Base-by-base conservation (phyloP, 2,329 filamentous ascomycete genomes). In the Elsinoe perseae region DNA sequence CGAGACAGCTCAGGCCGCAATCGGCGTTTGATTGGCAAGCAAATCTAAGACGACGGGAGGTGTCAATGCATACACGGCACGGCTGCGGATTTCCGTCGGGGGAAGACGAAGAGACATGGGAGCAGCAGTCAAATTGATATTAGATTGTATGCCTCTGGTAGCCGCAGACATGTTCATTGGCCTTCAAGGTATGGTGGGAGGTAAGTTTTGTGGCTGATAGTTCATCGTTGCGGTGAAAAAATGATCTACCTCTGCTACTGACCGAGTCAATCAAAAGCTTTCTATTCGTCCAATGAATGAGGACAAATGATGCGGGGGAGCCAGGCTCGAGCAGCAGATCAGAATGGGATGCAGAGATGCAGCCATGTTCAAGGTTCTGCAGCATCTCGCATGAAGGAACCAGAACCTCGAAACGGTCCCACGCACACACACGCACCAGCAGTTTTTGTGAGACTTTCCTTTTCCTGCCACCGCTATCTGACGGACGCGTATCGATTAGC, bases 41-140 rank as follows among this genome's bases (percentile, higher is more conserved):
- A 28, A 50, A 18, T 16, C 23, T 18, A 44, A 21, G 27, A 32
- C 23, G 16, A n/a, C n/a, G n/a, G n/a, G n/a, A 50, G 27, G 16
- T 32, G 44, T 50, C 44, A 52, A 20, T 52, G 48, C 48, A 36
- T 14, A 32, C 48, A 38, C 48, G 48, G 48, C 48, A 52, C 48
- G 48, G 28, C 30, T 52, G 32, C 48, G 30, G 48, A 32, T 34
- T 52, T 4, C 48, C 48, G 48, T 36, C 28, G 48, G 18, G 48
- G 48, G 48, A 14, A 25, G 38, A 30, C 28, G 32, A 32, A 28
- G 48, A 32, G 25, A 21, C 28, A 36, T 52, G 48, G 20, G 25
- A 32, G 25, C 14, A 14, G 44, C 18, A 10, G 27, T 43, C 38
- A 8, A 3, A 18, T 43, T 12, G 16, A 20, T n/a, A 21, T 14